phyloP scores from a whole-genome alignment of 176 grass and related monocot genomes.

The Oryza longistaminata region DNA sequence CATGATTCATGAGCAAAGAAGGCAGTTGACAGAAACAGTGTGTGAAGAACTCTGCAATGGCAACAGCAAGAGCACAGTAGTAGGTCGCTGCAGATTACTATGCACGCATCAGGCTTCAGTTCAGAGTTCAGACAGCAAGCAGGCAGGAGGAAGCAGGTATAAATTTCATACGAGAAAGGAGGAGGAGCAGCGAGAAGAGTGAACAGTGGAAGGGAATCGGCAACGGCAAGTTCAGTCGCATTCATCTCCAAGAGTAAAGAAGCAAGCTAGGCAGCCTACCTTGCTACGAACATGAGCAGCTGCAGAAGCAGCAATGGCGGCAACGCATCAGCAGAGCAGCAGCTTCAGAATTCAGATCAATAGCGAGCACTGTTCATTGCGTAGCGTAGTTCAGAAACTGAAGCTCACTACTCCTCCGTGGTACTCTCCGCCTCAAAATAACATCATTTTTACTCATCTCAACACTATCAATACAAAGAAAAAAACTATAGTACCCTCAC shows the following conservation, averaged over 20 bases:
- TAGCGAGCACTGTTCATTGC: not conserved
- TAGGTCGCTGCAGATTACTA: not conserved
- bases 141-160: not conserved
- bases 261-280: not conserved
- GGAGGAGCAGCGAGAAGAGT: too few species aligned
- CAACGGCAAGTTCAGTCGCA: not conserved
- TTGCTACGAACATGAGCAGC: not conserved
- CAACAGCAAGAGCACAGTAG: not conserved
- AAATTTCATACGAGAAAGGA: too few species aligned
- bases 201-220: not conserved
- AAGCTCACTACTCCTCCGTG: too few species aligned
- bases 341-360: too few species aligned
- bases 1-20: not conserved
- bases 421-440: too few species aligned
- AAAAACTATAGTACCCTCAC: too few species aligned
- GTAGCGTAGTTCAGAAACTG: too few species aligned
- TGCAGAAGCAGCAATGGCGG: not conserved
- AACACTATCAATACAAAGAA: too few species aligned
- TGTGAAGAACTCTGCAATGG: not conserved
- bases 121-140: too few species aligned
- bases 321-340: not conserved
- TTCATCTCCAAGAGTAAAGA: not conserved
- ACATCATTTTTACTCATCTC: too few species aligned
- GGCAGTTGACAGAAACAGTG: not conserved
- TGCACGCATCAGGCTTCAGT: not conserved